Evolutionary conservation across 1,139 yeast species (phyloP).

Genomic region (Groenewaldozyma sp.): DNA sequence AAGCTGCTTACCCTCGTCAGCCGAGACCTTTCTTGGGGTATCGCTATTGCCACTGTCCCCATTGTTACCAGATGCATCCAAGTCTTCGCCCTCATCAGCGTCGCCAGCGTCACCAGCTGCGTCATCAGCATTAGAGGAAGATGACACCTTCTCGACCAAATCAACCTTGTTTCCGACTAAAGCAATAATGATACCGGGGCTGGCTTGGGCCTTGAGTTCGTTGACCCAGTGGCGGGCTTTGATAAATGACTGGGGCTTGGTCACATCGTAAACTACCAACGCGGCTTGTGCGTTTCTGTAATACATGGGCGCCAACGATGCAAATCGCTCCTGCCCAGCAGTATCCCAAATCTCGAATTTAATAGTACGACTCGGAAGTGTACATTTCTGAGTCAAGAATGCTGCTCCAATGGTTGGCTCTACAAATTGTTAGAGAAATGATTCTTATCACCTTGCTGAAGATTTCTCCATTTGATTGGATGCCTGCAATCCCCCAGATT

Average conservation of each 20-base stretch:
- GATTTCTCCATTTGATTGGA: not conserved
- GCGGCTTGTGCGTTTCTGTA: conserved; percentile 99
- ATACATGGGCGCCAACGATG: conserved; percentile 95
- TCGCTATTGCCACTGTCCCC: conserved; percentile 18
- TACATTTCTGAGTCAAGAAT: conserved; percentile 87
- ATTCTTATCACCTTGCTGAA: not conserved
- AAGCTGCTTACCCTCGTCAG: conserved; percentile 74
- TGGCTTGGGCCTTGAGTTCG: conserved; percentile 91
- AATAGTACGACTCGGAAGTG: conserved; percentile 80
- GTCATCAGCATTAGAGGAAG: not conserved
- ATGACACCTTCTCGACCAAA: conserved; percentile 31
- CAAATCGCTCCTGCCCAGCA: conserved; percentile 97
- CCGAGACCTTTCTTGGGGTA: conserved; percentile 65
- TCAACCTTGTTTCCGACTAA: conserved; percentile 90
- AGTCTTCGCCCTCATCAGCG: conserved; percentile 27
- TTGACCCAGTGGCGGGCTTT: conserved; percentile 99
- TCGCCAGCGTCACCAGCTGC: conserved; percentile 29
- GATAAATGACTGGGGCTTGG: conserved; percentile 94
- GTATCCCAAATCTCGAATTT: conserved; percentile 99
- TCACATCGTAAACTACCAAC: conserved; percentile 87
- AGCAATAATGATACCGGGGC: conserved; percentile 84
- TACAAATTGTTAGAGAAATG: conserved; percentile 6
- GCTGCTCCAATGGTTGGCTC: conserved; percentile 99
- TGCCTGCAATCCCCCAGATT: not conserved
- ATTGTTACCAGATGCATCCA: conserved; percentile 8